phyloP scores from a whole-genome alignment of 2,329 filamentous ascomycete species.

The Pestalotiopsis sp. region DNA sequence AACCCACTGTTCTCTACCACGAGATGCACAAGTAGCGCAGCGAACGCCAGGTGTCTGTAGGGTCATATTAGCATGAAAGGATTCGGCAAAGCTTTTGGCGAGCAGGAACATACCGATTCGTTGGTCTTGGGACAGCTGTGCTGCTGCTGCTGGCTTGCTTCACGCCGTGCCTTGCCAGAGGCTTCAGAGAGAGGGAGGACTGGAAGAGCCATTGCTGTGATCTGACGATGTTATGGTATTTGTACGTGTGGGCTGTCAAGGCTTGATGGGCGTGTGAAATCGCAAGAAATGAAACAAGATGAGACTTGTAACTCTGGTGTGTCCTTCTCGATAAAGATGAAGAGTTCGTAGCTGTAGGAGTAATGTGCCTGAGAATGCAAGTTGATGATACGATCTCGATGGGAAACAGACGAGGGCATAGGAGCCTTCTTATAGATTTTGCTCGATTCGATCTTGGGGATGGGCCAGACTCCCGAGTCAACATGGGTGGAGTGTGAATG shows the following conservation, averaged over 20 bases:
- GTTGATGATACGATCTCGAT: background rate
- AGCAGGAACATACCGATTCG: slow-evolving; percentile 5
- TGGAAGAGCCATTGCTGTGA: background rate
- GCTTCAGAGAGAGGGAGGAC: background rate
- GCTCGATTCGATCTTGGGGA: background rate
- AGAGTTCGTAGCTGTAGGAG: background rate
- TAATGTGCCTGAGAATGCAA: background rate
- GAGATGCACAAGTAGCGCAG: slow-evolving; percentile 6
- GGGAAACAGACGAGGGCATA: slow-evolving; percentile 1
- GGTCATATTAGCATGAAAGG: background rate
- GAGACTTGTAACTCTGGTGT: background rate
- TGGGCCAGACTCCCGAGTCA: background rate
- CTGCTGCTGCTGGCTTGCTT: background rate
- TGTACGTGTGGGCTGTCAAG: background rate
- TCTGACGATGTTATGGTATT: background rate
- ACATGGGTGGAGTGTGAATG: background rate
- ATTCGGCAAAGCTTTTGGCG: background rate
- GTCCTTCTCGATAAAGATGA: background rate
- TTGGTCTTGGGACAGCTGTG: background rate
- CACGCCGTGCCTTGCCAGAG: background rate
- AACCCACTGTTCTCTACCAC: slow-evolving; percentile 12
- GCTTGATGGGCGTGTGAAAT: background rate
- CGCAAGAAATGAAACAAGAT: background rate
- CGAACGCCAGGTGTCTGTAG: slow-evolving; percentile 8
- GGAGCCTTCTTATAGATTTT: slow-evolving; percentile 9